phyloP scores from a whole-genome alignment of 495 filamentous ascomycete genomes.

The Aspergillus baeticus region DNA sequence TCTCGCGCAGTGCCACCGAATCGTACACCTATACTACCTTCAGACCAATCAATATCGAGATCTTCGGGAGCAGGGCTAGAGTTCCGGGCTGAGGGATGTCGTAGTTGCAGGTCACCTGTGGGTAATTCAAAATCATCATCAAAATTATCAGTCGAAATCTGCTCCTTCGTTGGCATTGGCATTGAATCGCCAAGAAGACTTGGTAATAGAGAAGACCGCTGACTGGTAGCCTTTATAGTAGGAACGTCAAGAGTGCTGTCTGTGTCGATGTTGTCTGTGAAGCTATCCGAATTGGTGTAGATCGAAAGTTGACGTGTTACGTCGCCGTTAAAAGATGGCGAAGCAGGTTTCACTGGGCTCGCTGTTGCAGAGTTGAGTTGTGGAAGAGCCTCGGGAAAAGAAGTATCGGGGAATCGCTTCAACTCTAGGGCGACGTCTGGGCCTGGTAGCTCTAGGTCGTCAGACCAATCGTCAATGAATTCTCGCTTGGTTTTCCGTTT shows the following conservation, averaged over 20 bases:
- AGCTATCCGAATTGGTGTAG: slow-evolving; percentile 49
- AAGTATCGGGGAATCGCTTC: slow-evolving; percentile 54
- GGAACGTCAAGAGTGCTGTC: slow-evolving; percentile 62
- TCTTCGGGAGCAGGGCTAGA: slow-evolving; percentile 66
- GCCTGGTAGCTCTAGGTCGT: slow-evolving; percentile 81
- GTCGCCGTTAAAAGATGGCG: slow-evolving; percentile 32
- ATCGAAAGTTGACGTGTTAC: slow-evolving; percentile 23
- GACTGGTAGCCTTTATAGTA: slow-evolving; percentile 69
- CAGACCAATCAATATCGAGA: slow-evolving; percentile 81
- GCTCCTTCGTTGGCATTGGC: slow-evolving; percentile 24
- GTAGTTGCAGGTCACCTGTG: slow-evolving; percentile 57
- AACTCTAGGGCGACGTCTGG: slow-evolving; percentile 60
- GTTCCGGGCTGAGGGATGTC: slow-evolving; percentile 55
- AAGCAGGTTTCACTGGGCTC: slow-evolving; percentile 37
- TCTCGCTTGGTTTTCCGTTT: slow-evolving; percentile 74
- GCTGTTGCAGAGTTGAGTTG: slow-evolving; percentile 55
- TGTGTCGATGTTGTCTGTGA: slow-evolving; percentile 60
- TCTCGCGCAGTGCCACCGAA: slow-evolving; percentile 82
- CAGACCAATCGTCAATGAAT: slow-evolving; percentile 84
- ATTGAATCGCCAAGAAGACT: slow-evolving; percentile 14
- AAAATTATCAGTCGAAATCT: slow-evolving; percentile 61
- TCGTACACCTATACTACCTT: slow-evolving; percentile 85
- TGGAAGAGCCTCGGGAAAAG: slow-evolving; percentile 67
- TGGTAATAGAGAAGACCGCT: slow-evolving; percentile 50
- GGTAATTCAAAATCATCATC: slow-evolving; percentile 79